Conservation (phyloP, 2,329 filamentous ascomycete genomes). For the Corynespora cassiicola region DNA sequence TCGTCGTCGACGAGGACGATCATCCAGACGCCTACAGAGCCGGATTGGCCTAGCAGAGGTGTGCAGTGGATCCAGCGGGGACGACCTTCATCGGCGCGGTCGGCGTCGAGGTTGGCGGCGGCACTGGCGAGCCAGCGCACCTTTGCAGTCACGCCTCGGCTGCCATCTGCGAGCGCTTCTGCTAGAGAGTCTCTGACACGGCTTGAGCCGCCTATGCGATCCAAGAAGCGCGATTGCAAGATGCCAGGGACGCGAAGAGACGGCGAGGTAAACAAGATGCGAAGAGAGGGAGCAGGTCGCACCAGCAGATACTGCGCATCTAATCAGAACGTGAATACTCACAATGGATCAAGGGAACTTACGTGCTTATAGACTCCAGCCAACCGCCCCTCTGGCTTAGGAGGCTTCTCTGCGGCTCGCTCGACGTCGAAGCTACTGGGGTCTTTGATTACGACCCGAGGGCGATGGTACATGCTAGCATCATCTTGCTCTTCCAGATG, state of each 20-base stretch:
- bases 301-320: slow-evolving; percentile 53
- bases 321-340: too few relatives aligned
- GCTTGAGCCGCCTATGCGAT: slow-evolving; percentile 57
- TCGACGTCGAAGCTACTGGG: slow-evolving; percentile 40
- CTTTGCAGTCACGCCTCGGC: slow-evolving; percentile 74
- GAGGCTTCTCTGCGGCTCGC: slow-evolving; percentile 14
- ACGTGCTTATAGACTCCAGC: slow-evolving; percentile 65
- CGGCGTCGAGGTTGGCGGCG: slow-evolving; percentile 39
- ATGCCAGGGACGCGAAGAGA: slow-evolving; percentile 58
- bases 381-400: slow-evolving; percentile 33
- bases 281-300: slow-evolving; percentile 55
- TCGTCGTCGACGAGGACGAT: slow-evolving; percentile 71
- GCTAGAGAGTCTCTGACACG: slow-evolving; percentile 61
- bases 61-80: slow-evolving; percentile 80
- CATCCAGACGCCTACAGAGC: slow-evolving; percentile 79
- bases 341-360: slow-evolving; percentile 31
- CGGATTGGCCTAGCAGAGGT: slow-evolving; percentile 70
- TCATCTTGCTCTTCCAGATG: slow-evolving; percentile 57
- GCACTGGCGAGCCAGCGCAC: slow-evolving; percentile 67
- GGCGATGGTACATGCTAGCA: slow-evolving; percentile 41
- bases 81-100: slow-evolving; percentile 62
- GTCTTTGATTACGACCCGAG: slow-evolving; percentile 58
- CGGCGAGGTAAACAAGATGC: slow-evolving; percentile 58
- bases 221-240: slow-evolving; percentile 56
- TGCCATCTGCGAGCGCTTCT: slow-evolving; percentile 69